Percentiles rank a stretch among this genome's conserved stretches.
These are phyloP conservation scores for Tetrastigma voinierianum DNA, from an alignment of 164 flowering plant species.

Conservation along the genomic window DNA sequence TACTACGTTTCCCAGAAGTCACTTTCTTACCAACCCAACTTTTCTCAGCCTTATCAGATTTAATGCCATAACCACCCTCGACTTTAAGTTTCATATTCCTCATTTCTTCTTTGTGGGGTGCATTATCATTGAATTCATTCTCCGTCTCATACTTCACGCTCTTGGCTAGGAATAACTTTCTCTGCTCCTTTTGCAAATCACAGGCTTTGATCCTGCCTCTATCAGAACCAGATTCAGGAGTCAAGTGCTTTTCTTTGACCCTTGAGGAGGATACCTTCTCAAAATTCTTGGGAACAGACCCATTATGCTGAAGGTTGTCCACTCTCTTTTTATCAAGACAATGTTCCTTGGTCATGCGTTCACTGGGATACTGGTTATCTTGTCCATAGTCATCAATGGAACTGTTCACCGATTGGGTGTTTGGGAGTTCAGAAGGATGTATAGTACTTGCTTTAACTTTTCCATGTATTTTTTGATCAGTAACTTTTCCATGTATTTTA, in stretches of 20 bases:
- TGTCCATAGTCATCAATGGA: conserved; percentile 22
- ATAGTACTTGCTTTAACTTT: conserved; percentile 25
- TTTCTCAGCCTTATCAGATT: conserved; percentile 34
- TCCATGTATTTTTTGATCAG: conserved; percentile 16
- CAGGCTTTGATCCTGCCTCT: conserved; percentile 34
- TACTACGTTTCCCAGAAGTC: conserved; percentile 26
- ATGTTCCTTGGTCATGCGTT: conserved; percentile 23
- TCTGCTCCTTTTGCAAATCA: conserved; percentile 15
- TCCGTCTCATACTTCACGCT: too few species aligned
- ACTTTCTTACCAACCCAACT: conserved; percentile 35
- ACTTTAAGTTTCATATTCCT: conserved; percentile 31
- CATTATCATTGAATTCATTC: conserved; percentile 31
- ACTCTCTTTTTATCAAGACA: conserved; percentile 25
- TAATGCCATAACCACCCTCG: conserved; percentile 32
- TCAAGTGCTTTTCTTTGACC: conserved; percentile 46
- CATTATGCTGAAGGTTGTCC: conserved; percentile 34
- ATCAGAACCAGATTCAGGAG: conserved; percentile 33
- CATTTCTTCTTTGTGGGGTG: conserved; percentile 30
- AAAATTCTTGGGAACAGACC: conserved; percentile 40
- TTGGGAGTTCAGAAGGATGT: conserved; percentile 27
- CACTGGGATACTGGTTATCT: conserved; percentile 22
- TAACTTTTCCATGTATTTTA: conserved; percentile 22
- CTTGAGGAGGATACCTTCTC: conserved; percentile 47
- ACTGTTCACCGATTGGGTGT: conserved; percentile 26
- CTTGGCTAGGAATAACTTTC: too few species aligned